Conservation (phyloP, 106 monocot species). For the Platanthera guangdongensis region DNA sequence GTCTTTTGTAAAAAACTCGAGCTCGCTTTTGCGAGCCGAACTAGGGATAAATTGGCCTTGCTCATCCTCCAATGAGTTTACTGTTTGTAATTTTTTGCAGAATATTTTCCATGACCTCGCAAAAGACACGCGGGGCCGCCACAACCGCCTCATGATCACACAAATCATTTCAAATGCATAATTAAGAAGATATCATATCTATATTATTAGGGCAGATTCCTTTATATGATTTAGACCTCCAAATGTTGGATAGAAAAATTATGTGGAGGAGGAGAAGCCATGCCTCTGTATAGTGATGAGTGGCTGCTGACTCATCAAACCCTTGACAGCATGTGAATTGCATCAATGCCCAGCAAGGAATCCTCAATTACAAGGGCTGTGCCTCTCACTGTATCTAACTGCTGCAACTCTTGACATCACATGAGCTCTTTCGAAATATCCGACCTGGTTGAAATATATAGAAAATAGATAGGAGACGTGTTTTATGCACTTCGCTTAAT, state of each 20-base stretch:
- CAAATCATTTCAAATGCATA: background rate
- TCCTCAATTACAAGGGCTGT: too few relatives aligned
- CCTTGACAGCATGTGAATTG: background rate
- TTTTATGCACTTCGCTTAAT: too few relatives aligned
- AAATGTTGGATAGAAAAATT: background rate
- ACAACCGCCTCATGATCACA: background rate
- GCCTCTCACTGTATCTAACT: background rate
- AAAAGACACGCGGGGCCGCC: background rate
- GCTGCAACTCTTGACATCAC: background rate
- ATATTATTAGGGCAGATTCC: conserved; percentile 1
- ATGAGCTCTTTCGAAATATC: too few relatives aligned
- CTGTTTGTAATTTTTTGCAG: too few relatives aligned
- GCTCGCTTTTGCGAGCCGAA: too few relatives aligned
- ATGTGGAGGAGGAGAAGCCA: conserved; percentile 10
- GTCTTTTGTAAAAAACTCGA: too few relatives aligned
- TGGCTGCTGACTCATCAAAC: background rate
- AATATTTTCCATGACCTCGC: too few relatives aligned
- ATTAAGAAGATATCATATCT: conserved; percentile 12
- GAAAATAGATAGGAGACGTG: too few relatives aligned
- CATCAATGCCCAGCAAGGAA: background rate
- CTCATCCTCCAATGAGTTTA: too few relatives aligned
- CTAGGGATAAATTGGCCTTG: too few relatives aligned
- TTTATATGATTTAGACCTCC: conserved; percentile 1
- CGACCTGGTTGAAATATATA: too few relatives aligned
- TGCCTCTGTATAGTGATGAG: background rate